Base-by-base conservation (phyloP, 2,329 filamentous ascomycete genomes). In the Penicillium sp. region DNA sequence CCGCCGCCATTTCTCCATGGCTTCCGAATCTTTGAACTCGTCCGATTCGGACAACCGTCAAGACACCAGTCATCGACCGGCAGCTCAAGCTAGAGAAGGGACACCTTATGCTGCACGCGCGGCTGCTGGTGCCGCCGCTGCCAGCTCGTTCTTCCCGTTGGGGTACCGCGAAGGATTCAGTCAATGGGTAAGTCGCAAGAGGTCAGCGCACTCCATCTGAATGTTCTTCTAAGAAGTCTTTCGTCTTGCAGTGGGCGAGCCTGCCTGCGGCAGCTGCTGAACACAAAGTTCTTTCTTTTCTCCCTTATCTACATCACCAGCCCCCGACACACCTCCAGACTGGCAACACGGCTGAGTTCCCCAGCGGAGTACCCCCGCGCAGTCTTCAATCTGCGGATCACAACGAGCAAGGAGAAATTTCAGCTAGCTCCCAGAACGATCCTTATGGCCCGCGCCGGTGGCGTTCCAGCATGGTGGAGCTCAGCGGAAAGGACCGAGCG, bases 81-180 rank as follows among this genome's bases (percentile, higher is more conserved):
- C 38, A 32, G 32, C 47, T 20, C 42, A 52, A 10, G 23, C 30
- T 12, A 47, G 41, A 30, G 43, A 54, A 18, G 43, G 43, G 8
- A 52, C 48, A 13, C 57, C 61, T n/a, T 53, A 62, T 47, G 55
- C 60, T n/a, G 51, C 52, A 18, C 52, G 59, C 37, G 60, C 54
- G 37, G 57, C 47, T 33, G 45, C 51, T 30, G 51, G 50, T 26
- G 60, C 46, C 14, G 54, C 55, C 11, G 55, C 54, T 1, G 53
- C 64, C 9, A 54, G 55, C 34, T 53, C 58, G 17, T 54, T 66
- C 63, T 96, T 98, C 51, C 89, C 92, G 2, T 68, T 96, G 14
- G 82, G 88, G 33, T 95, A 95, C 68, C 92, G 89, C 57, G 88
- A 95, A 41, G 90, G 86, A 11, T 86, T 87, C 47, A 82, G 77